These are phyloP conservation scores for Scedosporium minutisporum DNA, from an alignment of 2,329 filamentous ascomycete genomes.

Conservation along the genomic window DNA sequence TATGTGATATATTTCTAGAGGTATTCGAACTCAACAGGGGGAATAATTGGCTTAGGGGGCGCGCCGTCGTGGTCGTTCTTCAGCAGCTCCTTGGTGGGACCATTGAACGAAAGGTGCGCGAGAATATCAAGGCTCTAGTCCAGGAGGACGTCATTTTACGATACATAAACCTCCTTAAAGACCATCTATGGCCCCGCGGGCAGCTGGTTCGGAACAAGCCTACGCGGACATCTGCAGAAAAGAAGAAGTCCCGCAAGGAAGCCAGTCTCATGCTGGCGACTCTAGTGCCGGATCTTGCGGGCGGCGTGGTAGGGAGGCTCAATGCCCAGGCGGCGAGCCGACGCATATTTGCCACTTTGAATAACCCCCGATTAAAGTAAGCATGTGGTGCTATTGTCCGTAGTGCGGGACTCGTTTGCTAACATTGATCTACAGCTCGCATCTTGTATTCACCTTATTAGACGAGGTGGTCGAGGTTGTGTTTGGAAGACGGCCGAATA, in stretches of 20 bases:
- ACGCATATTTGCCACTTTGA: conserved; percentile 81
- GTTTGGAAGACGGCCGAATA: conserved; percentile 35
- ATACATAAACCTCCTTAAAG: conserved; percentile 65
- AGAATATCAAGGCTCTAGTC: conserved; percentile 63
- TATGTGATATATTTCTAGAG: conserved; percentile 95
- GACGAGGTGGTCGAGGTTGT: conserved; percentile 60
- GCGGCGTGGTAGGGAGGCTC: conserved; percentile 81
- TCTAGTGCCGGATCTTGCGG: conserved; percentile 80
- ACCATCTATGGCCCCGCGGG: conserved; percentile 74
- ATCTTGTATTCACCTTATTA: conserved; percentile 60
- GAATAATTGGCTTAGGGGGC: conserved; percentile 93
- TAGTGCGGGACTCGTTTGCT: conserved; percentile 7
- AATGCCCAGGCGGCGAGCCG: conserved; percentile 88
- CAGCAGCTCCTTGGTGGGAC: conserved; percentile 94
- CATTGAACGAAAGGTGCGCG: conserved; percentile 89
- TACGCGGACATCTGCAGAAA: conserved; percentile 60
- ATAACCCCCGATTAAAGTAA: conserved; percentile 84
- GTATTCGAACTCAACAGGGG: conserved; percentile 89
- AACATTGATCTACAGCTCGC: conserved; percentile 39
- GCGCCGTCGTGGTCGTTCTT: conserved; percentile 90
- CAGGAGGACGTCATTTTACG: conserved; percentile 70
- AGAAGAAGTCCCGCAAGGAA: conserved; percentile 71
- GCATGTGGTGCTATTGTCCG: conserved; percentile 23
- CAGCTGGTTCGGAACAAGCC: conserved; percentile 37
- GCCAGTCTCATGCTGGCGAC: conserved; percentile 84